Evolutionary conservation across 495 filamentous ascomycete species (phyloP), one percentile per base, ranked within the genome.

Genomic region (Cercophora samala): DNA sequence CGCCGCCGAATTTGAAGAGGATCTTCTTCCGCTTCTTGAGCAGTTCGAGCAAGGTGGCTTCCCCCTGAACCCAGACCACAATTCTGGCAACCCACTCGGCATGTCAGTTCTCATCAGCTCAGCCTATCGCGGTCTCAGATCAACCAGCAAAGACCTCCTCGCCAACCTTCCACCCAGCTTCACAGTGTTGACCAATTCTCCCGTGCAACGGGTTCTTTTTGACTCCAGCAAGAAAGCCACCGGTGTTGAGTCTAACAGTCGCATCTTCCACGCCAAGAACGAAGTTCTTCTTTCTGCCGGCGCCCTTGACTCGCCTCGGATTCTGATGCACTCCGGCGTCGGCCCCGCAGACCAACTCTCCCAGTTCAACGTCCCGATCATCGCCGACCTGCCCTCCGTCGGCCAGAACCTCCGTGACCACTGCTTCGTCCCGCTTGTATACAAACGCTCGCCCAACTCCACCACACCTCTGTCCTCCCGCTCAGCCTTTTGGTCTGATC

Each of bases 281-380:
- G 88, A 91, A 56, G 80, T 90, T 23, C 82, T 91, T 58, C 73
- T 91, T 9, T 81, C 80, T 0, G 81, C 81, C 18, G 88, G 89
- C 9, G 75, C 87, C 1, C 76, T 88, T 23, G 82, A 90, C 72
- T 77, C 76, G 15, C 88, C 89, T 2, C 82, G 85, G 54, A 81
- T 90, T 61, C 79, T 90, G 0, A 86, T 89, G 83, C 85, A 88
- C 64, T 88, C 85, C 0, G 89, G 88, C 13, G 85, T 91, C 64
- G 88, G 88, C 0, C 85, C 87, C 0, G 71, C 73, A 13, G 68
- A 74, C 0, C 80, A 88, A 26, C 82, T 91, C 0, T 46, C 75
- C n/a, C 67, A 81, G 37, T 83, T 80, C 73, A 66, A 75, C n/a
- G 87, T 90, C 66, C 80, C 82, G 0, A 70, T 86, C 0, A 62